Evolutionary conservation across 768 basidiomycete genomes (phyloP), one percentile per base, ranked within the genome.

Genomic region (Russula sp.): DNA sequence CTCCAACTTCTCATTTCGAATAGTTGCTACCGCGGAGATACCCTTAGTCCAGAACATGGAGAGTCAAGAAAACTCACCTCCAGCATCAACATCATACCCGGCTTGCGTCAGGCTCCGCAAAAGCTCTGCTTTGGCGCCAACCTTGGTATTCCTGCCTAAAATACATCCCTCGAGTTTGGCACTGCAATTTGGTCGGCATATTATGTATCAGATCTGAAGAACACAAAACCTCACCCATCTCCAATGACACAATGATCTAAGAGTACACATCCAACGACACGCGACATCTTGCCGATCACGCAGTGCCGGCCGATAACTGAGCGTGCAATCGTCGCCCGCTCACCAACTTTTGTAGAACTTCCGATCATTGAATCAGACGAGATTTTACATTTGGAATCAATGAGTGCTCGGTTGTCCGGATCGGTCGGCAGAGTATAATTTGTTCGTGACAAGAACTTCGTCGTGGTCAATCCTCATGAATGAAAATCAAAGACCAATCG

Each of bases 181-280:
- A 2, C 90, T 91, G 64, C 25, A 47, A 66, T 60, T 49, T 49
- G 6, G 20, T 58, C 59, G 36, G 46, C 58, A 7, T 50, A 29
- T 59, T 49, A 29, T 59, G 7, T 36, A 25, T 5, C 20, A 41
- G 56, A 60, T 9, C 11, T 34, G 54, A n/a, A 25, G 9, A 41
- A 55, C 56, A 51, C 54, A 18, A 7, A 57, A 41, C 6, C 47
- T 69, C 65, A 93, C 94, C 93, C 92, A 60, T 96, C 93, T 46
- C 82, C 88, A 13, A 98, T 75, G 5, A 90, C 81, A 67, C 93
- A 95, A 68, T 96, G 93, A 69, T 97, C 95, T 65, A 94, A 78
- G 25, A 98, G 71, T 7, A 96, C 81, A 66, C 89, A 94, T 11
- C 90, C 88, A 2, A 78, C 79, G 50, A 98, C 84, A 72, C 85